Evolutionary conservation across 2,329 filamentous ascomycete genomes (phyloP).

Genomic region (Hypoxylon sp.): DNA sequence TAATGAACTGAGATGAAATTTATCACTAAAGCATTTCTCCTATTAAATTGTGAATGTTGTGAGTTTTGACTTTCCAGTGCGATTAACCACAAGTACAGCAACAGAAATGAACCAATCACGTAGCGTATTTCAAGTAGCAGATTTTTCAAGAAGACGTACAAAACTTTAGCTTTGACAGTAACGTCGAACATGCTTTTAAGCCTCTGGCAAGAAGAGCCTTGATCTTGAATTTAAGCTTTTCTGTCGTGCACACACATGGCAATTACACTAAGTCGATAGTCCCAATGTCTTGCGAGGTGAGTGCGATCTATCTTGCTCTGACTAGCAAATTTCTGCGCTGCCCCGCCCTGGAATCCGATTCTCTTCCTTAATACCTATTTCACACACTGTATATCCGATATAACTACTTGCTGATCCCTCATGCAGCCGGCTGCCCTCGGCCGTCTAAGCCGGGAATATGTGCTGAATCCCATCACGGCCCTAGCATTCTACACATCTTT

Average conservation of each 20-base stretch:
- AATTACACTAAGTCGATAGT: slow-evolving; percentile 18
- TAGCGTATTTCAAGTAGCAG: slow-evolving; percentile 16
- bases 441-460: slow-evolving; percentile 47
- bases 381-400: too few relatives aligned
- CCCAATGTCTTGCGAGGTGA: slow-evolving; percentile 41
- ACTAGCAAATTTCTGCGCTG: slow-evolving; percentile 10
- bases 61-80: not conserved
- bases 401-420: not conserved
- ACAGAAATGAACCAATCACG: slow-evolving; percentile 35
- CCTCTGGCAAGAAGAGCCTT: not conserved
- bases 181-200: too few relatives aligned
- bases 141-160: slow-evolving; percentile 11
- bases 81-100: not conserved
- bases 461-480: slow-evolving; percentile 66
- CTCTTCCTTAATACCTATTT: not conserved
- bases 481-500: slow-evolving; percentile 58
- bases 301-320: slow-evolving; percentile 9
- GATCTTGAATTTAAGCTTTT: slow-evolving; percentile 1
- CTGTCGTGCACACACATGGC: slow-evolving; percentile 16
- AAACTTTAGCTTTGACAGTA: not conserved
- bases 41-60: not conserved
- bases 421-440: slow-evolving; percentile 30
- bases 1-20: slow-evolving; percentile 16
- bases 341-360: not conserved
- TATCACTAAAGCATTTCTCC: not conserved